Conservation (phyloP, 441 rosid species). For the Syzygium syzygioides region DNA sequence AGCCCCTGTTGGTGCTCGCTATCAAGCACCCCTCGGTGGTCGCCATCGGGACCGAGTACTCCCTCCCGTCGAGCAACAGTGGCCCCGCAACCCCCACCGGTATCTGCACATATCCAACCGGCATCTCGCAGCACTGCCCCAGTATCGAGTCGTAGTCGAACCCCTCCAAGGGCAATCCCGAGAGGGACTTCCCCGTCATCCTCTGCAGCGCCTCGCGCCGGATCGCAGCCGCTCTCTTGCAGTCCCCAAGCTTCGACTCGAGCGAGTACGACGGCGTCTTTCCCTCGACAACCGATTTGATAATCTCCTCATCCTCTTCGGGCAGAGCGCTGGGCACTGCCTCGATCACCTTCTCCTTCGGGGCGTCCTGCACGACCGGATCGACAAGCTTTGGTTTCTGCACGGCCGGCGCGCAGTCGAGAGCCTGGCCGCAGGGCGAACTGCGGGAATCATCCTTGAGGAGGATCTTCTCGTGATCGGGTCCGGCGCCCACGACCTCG, state of each 20-base stretch:
- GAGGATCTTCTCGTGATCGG: not conserved
- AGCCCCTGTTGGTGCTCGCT: constrained; percentile 55
- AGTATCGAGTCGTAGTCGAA: constrained; percentile 41
- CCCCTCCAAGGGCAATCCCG: constrained; percentile 39
- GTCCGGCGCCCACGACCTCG: not conserved
- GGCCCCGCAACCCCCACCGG: constrained; percentile 60
- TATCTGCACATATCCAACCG: constrained; percentile 49
- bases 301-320: constrained; percentile 38
- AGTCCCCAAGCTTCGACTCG: constrained; percentile 43
- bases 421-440: constrained; percentile 29
- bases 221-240: constrained; percentile 35
- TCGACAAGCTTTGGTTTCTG: not conserved
- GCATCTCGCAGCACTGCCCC: constrained; percentile 67
- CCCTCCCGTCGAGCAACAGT: constrained; percentile 37
- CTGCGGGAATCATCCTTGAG: constrained; percentile 21
- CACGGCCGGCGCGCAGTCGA: constrained; percentile 18
- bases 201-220: constrained; percentile 50
- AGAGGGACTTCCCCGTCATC: constrained; percentile 35
- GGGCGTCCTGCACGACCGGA: constrained; percentile 1
- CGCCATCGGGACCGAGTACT: constrained; percentile 49
- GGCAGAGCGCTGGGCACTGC: constrained; percentile 1
- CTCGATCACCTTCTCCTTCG: constrained; percentile 10
- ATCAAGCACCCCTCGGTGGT: constrained; percentile 59
- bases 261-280: constrained; percentile 34
- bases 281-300: constrained; percentile 34